Base-by-base conservation (phyloP, 2,329 filamentous ascomycete species). In the Rhynchosporium secalis region DNA sequence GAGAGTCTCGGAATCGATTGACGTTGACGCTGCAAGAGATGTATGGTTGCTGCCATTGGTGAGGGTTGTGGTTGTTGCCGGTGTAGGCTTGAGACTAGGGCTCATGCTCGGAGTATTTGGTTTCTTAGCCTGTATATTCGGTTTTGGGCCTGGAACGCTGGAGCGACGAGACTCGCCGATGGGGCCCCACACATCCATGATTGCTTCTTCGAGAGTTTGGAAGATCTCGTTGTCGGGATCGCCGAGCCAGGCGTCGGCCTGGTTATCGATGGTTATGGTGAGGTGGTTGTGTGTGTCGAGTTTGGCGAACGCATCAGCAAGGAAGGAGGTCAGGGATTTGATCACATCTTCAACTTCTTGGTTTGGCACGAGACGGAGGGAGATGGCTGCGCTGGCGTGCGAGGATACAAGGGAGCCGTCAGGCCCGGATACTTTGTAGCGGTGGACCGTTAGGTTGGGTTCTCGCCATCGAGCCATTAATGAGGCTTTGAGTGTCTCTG, bases 381-480 rank as follows among this genome's bases (percentile, higher is more conserved):
- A 97, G 40, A 99, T 85, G 56, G 92, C 88, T 4, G 93, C 92
- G 71, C 89, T 94, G 8, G 94, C 95, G 69, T 92, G 87, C 65
- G 91, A 88, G 47, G 94, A 96, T 64, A 99, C 96, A 33, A 98
- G 86, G 54, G 92, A 95, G 1, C 92, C 91, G 69, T 96, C 95
- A 0, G 92, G 92, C 0, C 94, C 94, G 0, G 93, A 96, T 0
- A 94, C 92, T 71, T 96, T 92, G 75, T 98, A 92, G 7, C 91
- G 85, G 76, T 99, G 95, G 48, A 98, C 90, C 0, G 95, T 98
- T 58, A 99, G 80, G 56, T 96, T 96, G 0, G 95, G 92, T 72
- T 98, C 93, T 28, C 95, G 87, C 95, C 95, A 99, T 61, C 93
- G 85, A 10, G 93, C 90, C 89, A 96, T 96, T 5, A 99, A 82